These are phyloP conservation scores for Vicia sativa DNA, from an alignment of 306 rosid species.

Conservation along the genomic window DNA sequence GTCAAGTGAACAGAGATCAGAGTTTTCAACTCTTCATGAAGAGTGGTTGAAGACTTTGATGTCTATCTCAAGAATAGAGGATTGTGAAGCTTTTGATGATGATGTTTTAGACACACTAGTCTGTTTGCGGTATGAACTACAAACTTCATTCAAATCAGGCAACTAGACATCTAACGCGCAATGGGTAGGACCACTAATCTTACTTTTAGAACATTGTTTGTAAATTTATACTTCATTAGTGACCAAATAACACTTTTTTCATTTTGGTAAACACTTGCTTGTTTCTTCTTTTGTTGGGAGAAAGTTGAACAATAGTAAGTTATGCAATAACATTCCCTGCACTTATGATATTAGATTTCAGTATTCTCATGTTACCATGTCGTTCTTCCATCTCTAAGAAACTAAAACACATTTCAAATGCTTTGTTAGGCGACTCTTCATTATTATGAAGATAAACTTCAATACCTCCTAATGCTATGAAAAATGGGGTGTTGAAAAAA, in stretches of 20 bases:
- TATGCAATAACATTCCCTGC: not conserved
- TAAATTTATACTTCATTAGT: conserved; percentile 25
- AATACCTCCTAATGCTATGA: too few relatives aligned
- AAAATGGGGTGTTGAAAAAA: too few relatives aligned
- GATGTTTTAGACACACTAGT: conserved; percentile 69
- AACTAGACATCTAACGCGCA: conserved; percentile 20
- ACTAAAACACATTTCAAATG: too few relatives aligned
- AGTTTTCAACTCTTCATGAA: conserved; percentile 92
- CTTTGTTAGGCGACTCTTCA: too few relatives aligned
- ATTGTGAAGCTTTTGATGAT: conserved; percentile 46
- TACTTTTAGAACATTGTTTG: conserved; percentile 8
- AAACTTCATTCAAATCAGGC: conserved; percentile 55
- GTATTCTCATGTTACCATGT: too few relatives aligned
- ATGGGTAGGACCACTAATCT: conserved; percentile 11
- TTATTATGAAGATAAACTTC: too few relatives aligned
- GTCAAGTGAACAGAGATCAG: conserved; percentile 76
- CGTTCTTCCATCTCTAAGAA: too few relatives aligned
- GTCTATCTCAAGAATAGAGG: conserved; percentile 47
- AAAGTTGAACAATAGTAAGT: not conserved
- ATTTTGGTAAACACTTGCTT: not conserved
- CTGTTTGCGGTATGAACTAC: conserved; percentile 75
- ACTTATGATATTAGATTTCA: too few relatives aligned
- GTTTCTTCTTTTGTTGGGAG: not conserved
- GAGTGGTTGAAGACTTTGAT: conserved; percentile 76
- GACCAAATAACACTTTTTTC: conserved; percentile 2